Evolutionary conservation across 306 rosid genomes (phyloP).

Genomic region (Pyrus communis): DNA sequence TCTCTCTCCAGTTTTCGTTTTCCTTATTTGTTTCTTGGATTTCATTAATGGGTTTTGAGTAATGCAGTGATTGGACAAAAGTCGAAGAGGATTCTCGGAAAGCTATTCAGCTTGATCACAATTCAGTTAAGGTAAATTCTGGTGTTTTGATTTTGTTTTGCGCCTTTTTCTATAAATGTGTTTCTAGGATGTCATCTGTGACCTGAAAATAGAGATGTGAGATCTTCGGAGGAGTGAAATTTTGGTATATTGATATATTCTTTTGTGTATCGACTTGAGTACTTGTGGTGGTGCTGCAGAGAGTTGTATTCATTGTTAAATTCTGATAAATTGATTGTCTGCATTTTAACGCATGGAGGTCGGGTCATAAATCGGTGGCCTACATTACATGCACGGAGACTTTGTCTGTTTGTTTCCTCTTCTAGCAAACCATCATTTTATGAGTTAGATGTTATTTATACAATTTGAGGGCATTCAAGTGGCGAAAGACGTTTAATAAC

Average conservation of each 20-base stretch:
- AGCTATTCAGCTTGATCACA: constrained; percentile 70
- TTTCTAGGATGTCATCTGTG: not conserved
- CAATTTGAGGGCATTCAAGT: not conserved
- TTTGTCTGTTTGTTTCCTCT: not conserved
- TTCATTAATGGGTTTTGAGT: not conserved
- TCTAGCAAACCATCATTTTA: not conserved
- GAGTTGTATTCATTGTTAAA: not conserved
- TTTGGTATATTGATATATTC: not conserved
- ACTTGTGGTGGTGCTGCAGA: not conserved
- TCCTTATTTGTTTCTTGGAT: not conserved
- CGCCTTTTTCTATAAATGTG: not conserved
- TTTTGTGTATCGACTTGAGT: not conserved
- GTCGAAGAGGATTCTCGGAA: constrained; percentile 78
- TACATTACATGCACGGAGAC: not conserved
- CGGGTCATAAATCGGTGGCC: not conserved
- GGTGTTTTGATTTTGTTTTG: not conserved
- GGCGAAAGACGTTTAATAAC: not conserved
- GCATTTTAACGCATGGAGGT: not conserved
- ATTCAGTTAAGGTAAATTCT: constrained; percentile 59
- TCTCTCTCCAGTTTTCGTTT: not conserved
- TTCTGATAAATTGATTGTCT: not conserved
- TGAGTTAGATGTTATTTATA: not conserved
- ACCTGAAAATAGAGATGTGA: not conserved
- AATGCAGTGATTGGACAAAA: constrained; percentile 73
- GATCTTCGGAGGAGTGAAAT: not conserved